Conservation (phyloP, 192 early-diverging fungal species). For the Backusella australiensis region DNA sequence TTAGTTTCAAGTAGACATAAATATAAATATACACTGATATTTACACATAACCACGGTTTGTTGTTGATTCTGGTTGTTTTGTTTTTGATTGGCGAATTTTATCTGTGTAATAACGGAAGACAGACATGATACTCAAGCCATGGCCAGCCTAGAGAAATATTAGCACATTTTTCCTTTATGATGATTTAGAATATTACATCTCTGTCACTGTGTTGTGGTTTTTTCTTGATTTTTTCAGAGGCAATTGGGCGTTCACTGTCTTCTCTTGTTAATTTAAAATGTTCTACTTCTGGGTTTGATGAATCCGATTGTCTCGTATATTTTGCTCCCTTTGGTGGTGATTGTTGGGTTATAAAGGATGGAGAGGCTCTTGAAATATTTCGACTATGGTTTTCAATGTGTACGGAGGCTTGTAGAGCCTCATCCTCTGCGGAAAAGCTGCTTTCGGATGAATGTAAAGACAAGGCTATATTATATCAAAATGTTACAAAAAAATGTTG, state of each 20-base stretch:
- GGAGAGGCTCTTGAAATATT: constrained; percentile 9
- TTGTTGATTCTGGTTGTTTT: background rate
- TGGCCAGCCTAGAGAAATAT: background rate
- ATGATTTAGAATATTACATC: constrained; percentile 9
- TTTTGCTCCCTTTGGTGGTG: constrained; percentile 2
- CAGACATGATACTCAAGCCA: constrained; percentile 28
- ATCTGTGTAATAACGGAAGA: constrained; percentile 37
- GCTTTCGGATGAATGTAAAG: constrained; percentile 34
- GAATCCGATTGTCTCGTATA: constrained; percentile 12
- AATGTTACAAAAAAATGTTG: background rate
- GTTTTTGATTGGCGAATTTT: constrained; percentile 34
- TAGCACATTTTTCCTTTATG: background rate
- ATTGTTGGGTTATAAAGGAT: constrained; percentile 27
- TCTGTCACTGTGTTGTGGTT: constrained; percentile 13
- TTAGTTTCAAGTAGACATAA: background rate
- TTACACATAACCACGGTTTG: constrained; percentile 37
- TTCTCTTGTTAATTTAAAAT: constrained; percentile 37
- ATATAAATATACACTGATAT: background rate
- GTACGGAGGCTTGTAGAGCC: background rate
- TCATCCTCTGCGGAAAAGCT: constrained; percentile 28
- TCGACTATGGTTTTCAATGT: background rate
- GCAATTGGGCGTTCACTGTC: constrained; percentile 37
- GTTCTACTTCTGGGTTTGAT: constrained; percentile 17
- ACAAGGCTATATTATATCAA: constrained; percentile 5
- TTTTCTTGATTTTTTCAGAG: constrained; percentile 41